A percentile compares a stretch with the other conserved stretches of the same genome.
phyloP scores from a whole-genome alignment of 176 grass and related monocot species.

The Zoysia japonica region DNA sequence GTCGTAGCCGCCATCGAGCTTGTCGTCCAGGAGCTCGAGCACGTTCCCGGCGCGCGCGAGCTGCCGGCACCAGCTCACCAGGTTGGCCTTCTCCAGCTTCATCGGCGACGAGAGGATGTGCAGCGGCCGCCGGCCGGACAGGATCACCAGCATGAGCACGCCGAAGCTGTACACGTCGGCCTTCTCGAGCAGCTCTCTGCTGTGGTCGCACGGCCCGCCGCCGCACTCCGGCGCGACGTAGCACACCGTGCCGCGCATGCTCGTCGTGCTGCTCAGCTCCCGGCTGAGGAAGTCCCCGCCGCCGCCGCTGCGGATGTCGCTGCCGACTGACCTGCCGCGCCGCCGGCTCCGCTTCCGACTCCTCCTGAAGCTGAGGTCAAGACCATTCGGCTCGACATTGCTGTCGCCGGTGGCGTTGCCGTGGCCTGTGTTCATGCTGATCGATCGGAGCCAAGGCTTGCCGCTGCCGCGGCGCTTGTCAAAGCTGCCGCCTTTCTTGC shows the following conservation, averaged over 20 bases:
- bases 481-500: slow-evolving; percentile 22
- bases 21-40: slow-evolving; percentile 80
- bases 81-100: slow-evolving; percentile 88
- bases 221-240: slow-evolving; percentile 37
- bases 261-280: slow-evolving; percentile 37
- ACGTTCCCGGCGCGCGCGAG: slow-evolving; percentile 69
- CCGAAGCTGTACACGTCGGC: slow-evolving; percentile 90
- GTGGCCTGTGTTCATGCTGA: slow-evolving; percentile 27
- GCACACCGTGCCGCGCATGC: slow-evolving; percentile 39
- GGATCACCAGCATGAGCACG: slow-evolving; percentile 70
- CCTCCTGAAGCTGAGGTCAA: slow-evolving; percentile 19
- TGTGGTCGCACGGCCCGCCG: not conserved
- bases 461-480: slow-evolving; percentile 13
- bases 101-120: slow-evolving; percentile 92
- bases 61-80: slow-evolving; percentile 88
- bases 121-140: slow-evolving; percentile 80
- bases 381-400: not conserved
- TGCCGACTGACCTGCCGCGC: slow-evolving; percentile 10
- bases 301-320: not conserved
- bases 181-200: slow-evolving; percentile 44
- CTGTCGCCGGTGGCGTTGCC: not conserved
- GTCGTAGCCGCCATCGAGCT: slow-evolving; percentile 49
- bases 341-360: slow-evolving; percentile 18
- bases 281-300: slow-evolving; percentile 9
- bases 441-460: slow-evolving; percentile 29